Conservation (phyloP, 768 basidiomycete genomes). For the Serendipita sp. region DNA sequence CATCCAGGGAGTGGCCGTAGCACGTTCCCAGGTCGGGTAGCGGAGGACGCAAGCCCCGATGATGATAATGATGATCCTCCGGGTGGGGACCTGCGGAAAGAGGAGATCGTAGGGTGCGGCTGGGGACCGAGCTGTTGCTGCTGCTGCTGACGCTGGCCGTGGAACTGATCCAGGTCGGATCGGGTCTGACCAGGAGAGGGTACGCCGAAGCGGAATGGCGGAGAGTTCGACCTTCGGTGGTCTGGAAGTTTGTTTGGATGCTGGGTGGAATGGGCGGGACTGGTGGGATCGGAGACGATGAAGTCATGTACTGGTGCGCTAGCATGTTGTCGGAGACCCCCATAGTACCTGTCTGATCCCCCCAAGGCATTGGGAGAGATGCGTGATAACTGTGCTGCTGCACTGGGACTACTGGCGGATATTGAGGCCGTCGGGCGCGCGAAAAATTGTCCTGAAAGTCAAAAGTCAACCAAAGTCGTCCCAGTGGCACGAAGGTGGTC, state of each 20-base stretch:
- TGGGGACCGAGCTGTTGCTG: not conserved
- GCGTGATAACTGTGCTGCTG: conserved; percentile 4
- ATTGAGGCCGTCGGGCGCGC: not conserved
- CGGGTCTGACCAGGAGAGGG: conserved; percentile 1
- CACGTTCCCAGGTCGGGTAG: conserved; percentile 2
- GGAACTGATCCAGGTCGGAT: not conserved
- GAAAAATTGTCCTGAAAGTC: not conserved
- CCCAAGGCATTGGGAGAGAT: not conserved
- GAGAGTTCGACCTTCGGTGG: conserved; percentile 5
- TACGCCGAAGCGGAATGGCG: conserved; percentile 6
- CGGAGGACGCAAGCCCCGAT: not conserved
- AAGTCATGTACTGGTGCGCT: not conserved
- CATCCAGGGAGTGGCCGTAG: conserved; percentile 20
- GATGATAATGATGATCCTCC: not conserved
- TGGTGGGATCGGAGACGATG: not conserved
- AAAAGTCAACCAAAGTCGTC: not conserved
- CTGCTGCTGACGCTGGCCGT: not conserved
- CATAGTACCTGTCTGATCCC: not conserved
- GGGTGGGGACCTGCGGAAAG: conserved; percentile 3
- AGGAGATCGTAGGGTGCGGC: not conserved
- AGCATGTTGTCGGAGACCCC: not conserved
- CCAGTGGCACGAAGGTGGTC: not conserved
- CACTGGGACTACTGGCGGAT: not conserved
- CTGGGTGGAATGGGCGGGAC: not conserved
- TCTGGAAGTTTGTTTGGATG: not conserved